These are phyloP conservation scores for Populus hybrid DNA, from an alignment of 441 rosid genomes.

Conservation along the genomic window DNA sequence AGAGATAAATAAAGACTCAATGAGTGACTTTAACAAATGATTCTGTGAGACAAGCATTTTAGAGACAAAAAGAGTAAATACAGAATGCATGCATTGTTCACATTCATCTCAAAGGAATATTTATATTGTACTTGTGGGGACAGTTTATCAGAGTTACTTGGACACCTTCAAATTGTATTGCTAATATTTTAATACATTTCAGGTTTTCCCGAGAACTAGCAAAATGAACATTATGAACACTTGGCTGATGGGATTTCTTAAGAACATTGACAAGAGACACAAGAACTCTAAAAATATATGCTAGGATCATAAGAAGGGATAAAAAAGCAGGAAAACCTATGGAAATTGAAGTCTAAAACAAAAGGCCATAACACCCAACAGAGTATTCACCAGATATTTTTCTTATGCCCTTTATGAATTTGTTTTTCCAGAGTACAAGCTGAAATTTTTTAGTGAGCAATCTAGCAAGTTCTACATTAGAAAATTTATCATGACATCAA, in stretches of 20 bases:
- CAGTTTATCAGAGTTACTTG: background rate
- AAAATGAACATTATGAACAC: background rate
- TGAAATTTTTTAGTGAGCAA: too few species aligned
- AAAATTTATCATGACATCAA: too few species aligned
- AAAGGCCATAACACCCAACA: too few species aligned
- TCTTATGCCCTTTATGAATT: too few species aligned
- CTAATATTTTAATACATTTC: background rate
- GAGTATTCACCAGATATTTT: too few species aligned
- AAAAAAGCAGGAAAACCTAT: background rate
- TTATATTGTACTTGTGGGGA: background rate
- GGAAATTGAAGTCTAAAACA: too few species aligned
- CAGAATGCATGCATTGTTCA: background rate
- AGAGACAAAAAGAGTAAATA: background rate
- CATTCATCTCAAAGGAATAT: background rate
- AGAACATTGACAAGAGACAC: background rate
- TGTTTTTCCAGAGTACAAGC: too few species aligned
- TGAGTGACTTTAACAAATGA: background rate
- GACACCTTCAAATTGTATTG: background rate
- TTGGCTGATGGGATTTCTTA: background rate
- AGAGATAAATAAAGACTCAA: background rate
- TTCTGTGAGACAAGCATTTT: background rate
- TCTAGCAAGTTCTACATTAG: too few species aligned
- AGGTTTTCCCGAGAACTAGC: background rate
- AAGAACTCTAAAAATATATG: background rate
- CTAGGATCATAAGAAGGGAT: background rate